phyloP scores from a whole-genome alignment of 257 asterid genomes.

The Scutellaria minor region DNA sequence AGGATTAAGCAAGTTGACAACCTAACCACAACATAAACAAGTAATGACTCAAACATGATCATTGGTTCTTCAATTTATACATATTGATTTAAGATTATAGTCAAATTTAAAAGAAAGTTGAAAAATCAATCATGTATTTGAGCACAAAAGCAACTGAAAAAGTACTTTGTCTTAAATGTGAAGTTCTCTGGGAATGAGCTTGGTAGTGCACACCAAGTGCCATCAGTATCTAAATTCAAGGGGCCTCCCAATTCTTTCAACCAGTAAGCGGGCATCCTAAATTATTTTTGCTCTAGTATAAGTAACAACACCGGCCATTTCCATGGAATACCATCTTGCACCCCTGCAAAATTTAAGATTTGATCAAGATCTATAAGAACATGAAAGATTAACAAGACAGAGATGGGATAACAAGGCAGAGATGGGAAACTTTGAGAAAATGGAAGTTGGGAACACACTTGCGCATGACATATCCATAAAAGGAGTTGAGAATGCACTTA shows the following conservation, averaged over 20 bases:
- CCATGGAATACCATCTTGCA: slow-evolving; percentile 99
- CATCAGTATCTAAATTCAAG: slow-evolving; percentile 99
- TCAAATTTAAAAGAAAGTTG: slow-evolving; percentile 5
- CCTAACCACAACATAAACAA: slow-evolving; percentile 28
- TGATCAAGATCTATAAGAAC: slow-evolving; percentile 30
- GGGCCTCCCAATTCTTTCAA: slow-evolving; percentile 97
- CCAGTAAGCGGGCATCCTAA: slow-evolving; percentile 96
- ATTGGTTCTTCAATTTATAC: slow-evolving; percentile 26
- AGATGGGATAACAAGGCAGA: slow-evolving; percentile 1
- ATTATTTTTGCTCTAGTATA: slow-evolving; percentile 97
- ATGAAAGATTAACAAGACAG: slow-evolving; percentile 26
- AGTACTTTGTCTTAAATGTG: slow-evolving; percentile 87
- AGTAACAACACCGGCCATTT: slow-evolving; percentile 99
- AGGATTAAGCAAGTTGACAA: slow-evolving; percentile 29
- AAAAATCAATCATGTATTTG: slow-evolving; percentile 25
- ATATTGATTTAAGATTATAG: slow-evolving; percentile 31
- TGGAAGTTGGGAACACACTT: slow-evolving; percentile 57
- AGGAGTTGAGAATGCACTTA: slow-evolving; percentile 97
- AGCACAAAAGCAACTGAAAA: slow-evolving; percentile 12
- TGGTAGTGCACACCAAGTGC: slow-evolving; percentile 94
- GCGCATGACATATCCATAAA: slow-evolving; percentile 99
- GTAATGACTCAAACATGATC: slow-evolving; percentile 28
- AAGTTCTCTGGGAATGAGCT: slow-evolving; percentile 97
- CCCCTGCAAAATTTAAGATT: slow-evolving; percentile 60
- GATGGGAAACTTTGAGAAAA: slow-evolving; percentile 31